Base-by-base conservation (phyloP, 2,329 filamentous ascomycete species). In the Neopestalotiopsis sp. region DNA sequence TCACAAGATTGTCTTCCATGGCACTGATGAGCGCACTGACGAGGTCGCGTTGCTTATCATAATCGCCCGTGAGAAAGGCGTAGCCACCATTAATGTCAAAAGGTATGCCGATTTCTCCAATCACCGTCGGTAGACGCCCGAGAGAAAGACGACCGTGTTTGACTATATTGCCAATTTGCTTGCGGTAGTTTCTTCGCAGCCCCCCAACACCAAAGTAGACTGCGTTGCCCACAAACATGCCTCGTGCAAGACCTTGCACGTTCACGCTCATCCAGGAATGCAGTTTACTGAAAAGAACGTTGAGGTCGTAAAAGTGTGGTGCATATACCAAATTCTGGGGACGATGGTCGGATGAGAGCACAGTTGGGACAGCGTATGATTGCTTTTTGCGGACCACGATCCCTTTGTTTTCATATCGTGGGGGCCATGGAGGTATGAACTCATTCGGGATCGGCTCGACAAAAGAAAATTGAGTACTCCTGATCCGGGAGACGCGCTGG, bases 281-380 rank as follows among this genome's bases (percentile, higher is more conserved):
- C 20, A 72, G 70, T 63, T 81, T 81, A 71, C 75, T 78, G 68
- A 81, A 83, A 1, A 83, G 69, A 0, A 82, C 81, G 45, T 83
- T 81, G 20, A 83, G 76, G 56, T 83, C 81, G 68, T 83, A 83
- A 69, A 83, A 83, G 69, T 83, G 81, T 4, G 81, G 81, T 0
- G 81, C 80, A 62, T 81, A 83, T 13, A 82, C 80, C n/a, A 83
- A 70, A 69, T 78, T 80, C 12, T 52, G 61, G 1, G 76, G 80
- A 12, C 75, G 76, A 12, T 70, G 69, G 7, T 73, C 70, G 2
- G 73, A 69, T 5, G 80, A 75, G 42, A 76, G 70, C 10, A 38
- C 32, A 0, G 74, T 78, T 40, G 73, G 74, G 49, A 71, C 75
- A 32, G 75, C 75, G 65, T 80, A 78, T 2, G 60, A 72, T 32